Evolutionary conservation across 352 stramenopile species (phyloP), one percentile per base, ranked within the genome.

Genomic region (Pythium vanterpoolii): DNA sequence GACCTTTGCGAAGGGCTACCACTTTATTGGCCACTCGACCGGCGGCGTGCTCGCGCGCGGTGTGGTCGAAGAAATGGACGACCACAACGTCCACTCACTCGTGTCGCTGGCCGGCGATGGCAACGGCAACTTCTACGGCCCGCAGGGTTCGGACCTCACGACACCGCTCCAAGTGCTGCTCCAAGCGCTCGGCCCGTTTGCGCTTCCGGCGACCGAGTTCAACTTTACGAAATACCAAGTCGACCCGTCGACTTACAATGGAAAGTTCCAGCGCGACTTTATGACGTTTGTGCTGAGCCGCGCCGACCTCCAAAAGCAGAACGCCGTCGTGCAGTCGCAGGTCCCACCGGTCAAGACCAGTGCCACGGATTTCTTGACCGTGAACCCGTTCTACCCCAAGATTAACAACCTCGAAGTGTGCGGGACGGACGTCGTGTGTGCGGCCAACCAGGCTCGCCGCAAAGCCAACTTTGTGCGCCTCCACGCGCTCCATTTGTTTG

Each of bases 51-150:
- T 83, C 9, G 70, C 70, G 9, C 74, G 74, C 16, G 71, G 68
- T 9, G 74, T 86, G 11, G 47, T 83, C 21, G 76, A 86, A 57
- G 66, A 78, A 39, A 82, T 81, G 73, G 64, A 86, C 45, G 73
- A 83, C 50, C 76, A 86, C 64, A 73, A 74, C 10, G 69, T 74
- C 24, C 61, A 74, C 34, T 64, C 63, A 28, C 58, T 83, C 27
- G 69, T 86, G 43, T 79, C 69, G 56, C 60, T 86, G 11, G 76
- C 73, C 0, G 74, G 76, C 2, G 65, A 69, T 2, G 72, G 82
- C 43, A 84, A 83, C 56, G 73, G 76, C 21, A 65, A 74, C 50
- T 86, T 86, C 56, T 79, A 79, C 56, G 74, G 74, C 1, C 74
- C 72, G 0, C 74, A 85, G 45, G 23, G 45, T 0, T 62, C 33